Conservation (phyloP, 305 asterid genomes). For the Fraxinus albicans region DNA sequence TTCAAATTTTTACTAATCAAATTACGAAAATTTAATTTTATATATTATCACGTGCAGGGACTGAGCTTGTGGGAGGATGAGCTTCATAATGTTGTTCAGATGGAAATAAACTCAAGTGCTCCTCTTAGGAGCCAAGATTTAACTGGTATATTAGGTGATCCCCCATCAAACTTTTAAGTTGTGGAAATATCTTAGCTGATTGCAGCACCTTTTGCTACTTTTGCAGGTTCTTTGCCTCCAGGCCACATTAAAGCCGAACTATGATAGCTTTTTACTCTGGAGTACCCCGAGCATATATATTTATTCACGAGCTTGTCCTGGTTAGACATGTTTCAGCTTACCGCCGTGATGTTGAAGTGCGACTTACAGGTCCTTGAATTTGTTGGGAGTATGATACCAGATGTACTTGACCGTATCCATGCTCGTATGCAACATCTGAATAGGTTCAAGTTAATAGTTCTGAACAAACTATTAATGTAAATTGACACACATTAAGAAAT, state of each 20-base stretch:
- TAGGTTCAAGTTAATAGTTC: no score
- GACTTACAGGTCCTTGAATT: background rate
- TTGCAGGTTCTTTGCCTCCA: constrained; percentile 44
- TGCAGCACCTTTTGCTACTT: background rate
- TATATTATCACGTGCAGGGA: constrained; percentile 34
- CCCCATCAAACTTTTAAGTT: constrained; percentile 1
- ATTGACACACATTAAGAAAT: no score
- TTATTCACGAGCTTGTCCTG: constrained; percentile 8
- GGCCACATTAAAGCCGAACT: constrained; percentile 58
- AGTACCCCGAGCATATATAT: background rate
- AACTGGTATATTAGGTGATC: constrained; percentile 37
- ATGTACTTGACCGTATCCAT: no score
- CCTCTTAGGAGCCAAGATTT: constrained; percentile 55
- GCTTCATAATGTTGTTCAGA: constrained; percentile 66
- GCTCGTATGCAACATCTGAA: no score
- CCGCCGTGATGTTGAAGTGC: background rate
- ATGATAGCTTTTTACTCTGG: constrained; percentile 28
- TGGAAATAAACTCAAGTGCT: constrained; percentile 60
- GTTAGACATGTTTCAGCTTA: background rate
- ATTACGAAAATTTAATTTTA: background rate
- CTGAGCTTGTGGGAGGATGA: constrained; percentile 65
- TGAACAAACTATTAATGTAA: no score
- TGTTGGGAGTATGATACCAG: background rate
- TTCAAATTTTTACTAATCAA: background rate
- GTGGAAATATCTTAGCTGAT: constrained; percentile 15